These are phyloP conservation scores for Rhizopus arrhizus DNA, from an alignment of 371 early-diverging fungal genomes.

Conservation along the genomic window DNA sequence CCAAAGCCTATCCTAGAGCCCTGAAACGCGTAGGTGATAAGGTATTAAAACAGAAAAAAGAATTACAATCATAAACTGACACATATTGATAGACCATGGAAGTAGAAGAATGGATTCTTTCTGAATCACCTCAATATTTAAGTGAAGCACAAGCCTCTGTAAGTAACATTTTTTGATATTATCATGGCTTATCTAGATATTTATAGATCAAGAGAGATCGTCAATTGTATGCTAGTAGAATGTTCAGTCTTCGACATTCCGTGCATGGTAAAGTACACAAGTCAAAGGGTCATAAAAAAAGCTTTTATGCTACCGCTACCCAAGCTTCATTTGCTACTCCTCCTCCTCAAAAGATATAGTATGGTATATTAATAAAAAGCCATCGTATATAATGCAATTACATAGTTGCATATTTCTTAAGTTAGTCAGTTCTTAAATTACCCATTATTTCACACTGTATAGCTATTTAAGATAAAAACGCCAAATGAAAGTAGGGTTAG, in stretches of 20 bases:
- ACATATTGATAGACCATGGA: neutral
- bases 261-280: neutral
- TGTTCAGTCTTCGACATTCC: neutral
- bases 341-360: neutral
- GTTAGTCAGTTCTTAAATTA: too few species aligned
- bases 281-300: neutral
- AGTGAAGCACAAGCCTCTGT: neutral
- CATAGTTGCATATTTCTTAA: too few species aligned
- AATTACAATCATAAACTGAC: neutral
- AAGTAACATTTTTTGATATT: neutral
- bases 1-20: neutral
- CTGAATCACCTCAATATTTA: neutral
- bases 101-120: conserved; percentile 2
- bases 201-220: conserved; percentile 1
- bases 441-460: too few species aligned
- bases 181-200: neutral
- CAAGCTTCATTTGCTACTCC: neutral
- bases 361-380: too few species aligned
- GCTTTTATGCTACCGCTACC: neutral
- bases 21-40: neutral
- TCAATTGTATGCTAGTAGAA: neutral
- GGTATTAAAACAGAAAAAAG: neutral
- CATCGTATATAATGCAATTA: too few species aligned
- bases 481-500: too few species aligned
- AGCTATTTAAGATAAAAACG: too few species aligned